Conservation (phyloP, 2,329 filamentous ascomycete genomes). For the Xenosphaeropsis pyriputrescens region DNA sequence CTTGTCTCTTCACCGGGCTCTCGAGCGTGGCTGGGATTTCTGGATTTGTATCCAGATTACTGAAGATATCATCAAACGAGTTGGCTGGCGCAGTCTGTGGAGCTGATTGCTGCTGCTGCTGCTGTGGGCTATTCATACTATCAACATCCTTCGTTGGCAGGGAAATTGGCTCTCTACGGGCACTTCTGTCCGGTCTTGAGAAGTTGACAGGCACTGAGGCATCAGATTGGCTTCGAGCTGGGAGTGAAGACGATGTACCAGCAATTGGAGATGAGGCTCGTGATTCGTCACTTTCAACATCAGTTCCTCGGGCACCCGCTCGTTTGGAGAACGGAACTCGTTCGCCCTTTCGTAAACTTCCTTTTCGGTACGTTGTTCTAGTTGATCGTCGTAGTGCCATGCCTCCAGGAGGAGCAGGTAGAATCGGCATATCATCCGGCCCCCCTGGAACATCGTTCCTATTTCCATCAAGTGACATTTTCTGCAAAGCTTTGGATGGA, state of each 20-base stretch:
- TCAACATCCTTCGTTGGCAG: neutral
- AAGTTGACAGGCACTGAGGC: slow-evolving; percentile 32
- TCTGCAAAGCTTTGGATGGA: slow-evolving; percentile 55
- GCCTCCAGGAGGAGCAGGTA: slow-evolving; percentile 60
- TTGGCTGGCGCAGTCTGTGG: slow-evolving; percentile 1
- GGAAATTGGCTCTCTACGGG: slow-evolving; percentile 8
- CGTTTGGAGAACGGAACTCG: slow-evolving; percentile 64
- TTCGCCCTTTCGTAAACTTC: slow-evolving; percentile 70
- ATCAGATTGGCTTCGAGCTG: no score
- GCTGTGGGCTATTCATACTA: slow-evolving; percentile 4
- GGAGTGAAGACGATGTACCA: slow-evolving; percentile 11
- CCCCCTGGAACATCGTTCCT: slow-evolving; percentile 10
- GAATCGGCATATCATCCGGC: slow-evolving; percentile 68
- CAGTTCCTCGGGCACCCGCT: slow-evolving; percentile 43
- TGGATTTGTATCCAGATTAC: slow-evolving; percentile 2
- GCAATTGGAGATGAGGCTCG: slow-evolving; percentile 29
- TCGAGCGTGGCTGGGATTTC: neutral
- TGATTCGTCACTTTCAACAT: slow-evolving; percentile 38
- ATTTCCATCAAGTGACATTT: slow-evolving; percentile 32
- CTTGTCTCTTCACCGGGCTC: neutral
- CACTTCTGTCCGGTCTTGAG: slow-evolving; percentile 34
- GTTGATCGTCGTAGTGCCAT: slow-evolving; percentile 79
- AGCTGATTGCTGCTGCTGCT: slow-evolving; percentile 6
- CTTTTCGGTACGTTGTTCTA: slow-evolving; percentile 77
- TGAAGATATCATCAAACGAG: slow-evolving; percentile 4